A percentile compares a stretch with the other conserved stretches of the same genome.
Conservation (phyloP, 2,329 filamentous ascomycete species). For the Colletotrichum tamarilloi region DNA sequence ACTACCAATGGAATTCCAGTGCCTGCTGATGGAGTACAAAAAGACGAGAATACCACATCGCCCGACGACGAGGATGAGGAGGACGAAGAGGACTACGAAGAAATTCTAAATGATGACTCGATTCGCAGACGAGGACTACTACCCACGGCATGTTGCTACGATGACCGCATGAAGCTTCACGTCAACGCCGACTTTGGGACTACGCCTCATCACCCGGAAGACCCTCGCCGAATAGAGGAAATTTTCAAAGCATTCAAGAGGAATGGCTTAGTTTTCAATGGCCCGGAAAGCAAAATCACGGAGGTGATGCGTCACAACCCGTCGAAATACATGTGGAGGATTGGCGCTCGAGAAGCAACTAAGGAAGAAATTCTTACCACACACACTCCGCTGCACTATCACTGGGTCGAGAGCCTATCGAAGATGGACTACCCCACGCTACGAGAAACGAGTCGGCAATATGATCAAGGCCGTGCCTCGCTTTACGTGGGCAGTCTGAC, state of each 20-base stretch:
- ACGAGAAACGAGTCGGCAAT: slow-evolving; percentile 70
- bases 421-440: slow-evolving; percentile 71
- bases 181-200: slow-evolving; percentile 82
- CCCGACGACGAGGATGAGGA: slow-evolving; percentile 49
- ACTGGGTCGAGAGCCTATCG: slow-evolving; percentile 76
- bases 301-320: slow-evolving; percentile 64
- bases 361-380: slow-evolving; percentile 83
- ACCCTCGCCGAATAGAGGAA: slow-evolving; percentile 89
- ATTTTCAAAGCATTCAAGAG: slow-evolving; percentile 92
- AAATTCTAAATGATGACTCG: slow-evolving; percentile 41
- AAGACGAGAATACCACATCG: slow-evolving; percentile 37
- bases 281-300: slow-evolving; percentile 64
- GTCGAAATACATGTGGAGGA: slow-evolving; percentile 77
- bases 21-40: slow-evolving; percentile 4
- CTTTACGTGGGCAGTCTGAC: slow-evolving; percentile 88
- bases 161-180: slow-evolving; percentile 95
- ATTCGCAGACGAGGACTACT: slow-evolving; percentile 61
- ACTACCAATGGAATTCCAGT: slow-evolving; percentile 48
- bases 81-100: slow-evolving; percentile 41
- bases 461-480: slow-evolving; percentile 76
- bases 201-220: slow-evolving; percentile 90
- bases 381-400: slow-evolving; percentile 81
- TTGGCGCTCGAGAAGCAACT: slow-evolving; percentile 81
- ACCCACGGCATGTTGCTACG: slow-evolving; percentile 86
- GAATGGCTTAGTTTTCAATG: slow-evolving; percentile 79